Base-by-base conservation (phyloP, 2,329 filamentous ascomycete genomes). In the Cladorrhinum sp. region DNA sequence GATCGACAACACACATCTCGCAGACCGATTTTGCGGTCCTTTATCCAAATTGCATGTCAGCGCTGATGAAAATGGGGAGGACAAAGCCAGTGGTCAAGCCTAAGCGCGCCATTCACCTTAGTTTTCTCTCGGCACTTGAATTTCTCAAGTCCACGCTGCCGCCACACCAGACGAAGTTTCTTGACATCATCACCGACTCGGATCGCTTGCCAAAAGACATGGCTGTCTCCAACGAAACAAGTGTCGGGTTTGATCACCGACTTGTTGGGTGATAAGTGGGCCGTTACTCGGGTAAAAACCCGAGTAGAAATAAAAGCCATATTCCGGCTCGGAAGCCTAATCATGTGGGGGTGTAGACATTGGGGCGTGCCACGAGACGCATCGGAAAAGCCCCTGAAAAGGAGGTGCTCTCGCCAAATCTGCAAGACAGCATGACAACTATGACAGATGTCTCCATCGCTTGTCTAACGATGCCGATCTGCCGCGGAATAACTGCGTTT, bases 1-100 rank as follows among this genome's bases (percentile, higher is more conserved):
- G 87, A 24, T 86, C 85, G 1, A 83, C 88, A 1, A 83, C 88
- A 1, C 86, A 90, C 68, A 76, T 89, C 27, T 84, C 81, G 4
- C 86, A 89, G 69, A 85, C 83, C 1, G 86, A 90, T 72, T 89
- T 89, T 67, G 82, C 83, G 1, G 73, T 89, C 1, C 73, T 90
- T 18, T 90, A 89, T 67, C 83, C 81, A 3, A 78, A 80, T 45
- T 75, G 85, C 65, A 82, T 83, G 69, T 81, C 82, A 1, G 69
- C 85, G 8, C 73, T 88, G 13, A 76, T 86, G 63, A 89, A 89
- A 70, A 83, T 82, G 55, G 9, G 41, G 10, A 45, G 18, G 41
- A 45, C 16, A 45, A 45, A 45, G 41, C 41, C 41, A 7, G 82
- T 85, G 13, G 81, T 86, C n/a, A 80, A 89, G 66, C 85, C 86